Evolutionary conservation across 768 basidiomycete genomes (phyloP).

Genomic region (Chalciporus piperatus): DNA sequence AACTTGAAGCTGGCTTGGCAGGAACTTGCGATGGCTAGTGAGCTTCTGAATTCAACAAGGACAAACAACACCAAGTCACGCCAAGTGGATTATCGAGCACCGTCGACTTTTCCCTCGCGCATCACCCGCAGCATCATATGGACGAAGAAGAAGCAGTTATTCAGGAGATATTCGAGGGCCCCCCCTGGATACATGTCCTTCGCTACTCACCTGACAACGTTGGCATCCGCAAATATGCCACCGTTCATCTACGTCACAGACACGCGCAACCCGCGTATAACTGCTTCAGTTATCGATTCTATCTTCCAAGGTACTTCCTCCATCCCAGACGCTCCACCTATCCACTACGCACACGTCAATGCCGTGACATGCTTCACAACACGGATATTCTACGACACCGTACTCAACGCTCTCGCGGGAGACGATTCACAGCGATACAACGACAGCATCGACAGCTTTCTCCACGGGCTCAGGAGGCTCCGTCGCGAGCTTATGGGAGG

Average conservation of each 20-base stretch:
- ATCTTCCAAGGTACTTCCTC: conserved; percentile 12
- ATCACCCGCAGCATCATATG: conserved; percentile 10
- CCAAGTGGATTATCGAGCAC: too few species aligned
- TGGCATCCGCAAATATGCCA: conserved; percentile 43
- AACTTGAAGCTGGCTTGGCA: background rate
- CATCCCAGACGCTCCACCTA: conserved; percentile 17
- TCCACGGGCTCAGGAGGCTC: conserved; percentile 57
- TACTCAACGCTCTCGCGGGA: conserved; percentile 57
- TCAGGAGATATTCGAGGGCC: conserved; percentile 1
- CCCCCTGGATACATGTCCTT: conserved; percentile 27
- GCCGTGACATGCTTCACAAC: conserved; percentile 59
- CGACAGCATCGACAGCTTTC: conserved; percentile 63
- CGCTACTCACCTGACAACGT: conserved; percentile 22
- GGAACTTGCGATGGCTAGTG: too few species aligned
- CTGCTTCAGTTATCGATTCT: conserved; percentile 35
- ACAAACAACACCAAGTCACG: conserved; percentile 15
- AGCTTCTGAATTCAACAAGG: conserved; percentile 13
- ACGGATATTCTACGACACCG: conserved; percentile 62
- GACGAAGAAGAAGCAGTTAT: conserved; percentile 13
- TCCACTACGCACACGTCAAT: conserved; percentile 49
- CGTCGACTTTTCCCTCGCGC: too few species aligned
- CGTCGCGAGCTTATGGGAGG: conserved; percentile 20
- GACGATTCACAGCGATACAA: conserved; percentile 49
- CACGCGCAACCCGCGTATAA: conserved; percentile 45
- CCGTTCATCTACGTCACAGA: conserved; percentile 71